Evolutionary conservation across 2,329 filamentous ascomycete genomes (phyloP).

Genomic region (Amylocarpus encephaloides): DNA sequence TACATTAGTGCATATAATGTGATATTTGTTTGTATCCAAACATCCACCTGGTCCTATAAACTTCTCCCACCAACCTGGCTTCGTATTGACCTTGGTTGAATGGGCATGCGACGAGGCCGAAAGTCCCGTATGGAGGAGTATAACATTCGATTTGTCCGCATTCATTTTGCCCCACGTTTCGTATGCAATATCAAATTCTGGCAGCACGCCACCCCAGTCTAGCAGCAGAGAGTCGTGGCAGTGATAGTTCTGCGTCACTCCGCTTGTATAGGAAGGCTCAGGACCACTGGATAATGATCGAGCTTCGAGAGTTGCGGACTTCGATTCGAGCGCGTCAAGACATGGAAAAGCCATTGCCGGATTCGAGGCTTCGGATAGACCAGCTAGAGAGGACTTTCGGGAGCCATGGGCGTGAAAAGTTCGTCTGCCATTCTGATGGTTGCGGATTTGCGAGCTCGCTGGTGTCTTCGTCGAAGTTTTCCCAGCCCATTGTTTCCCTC

Average conservation of each 20-base stretch:
- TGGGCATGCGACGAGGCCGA: constrained; percentile 97
- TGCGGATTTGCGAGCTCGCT: constrained; percentile 5
- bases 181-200: constrained; percentile 84
- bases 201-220: constrained; percentile 92
- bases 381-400: constrained; percentile 15
- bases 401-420: constrained; percentile 20
- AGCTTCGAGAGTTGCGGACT: constrained; percentile 66
- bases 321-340: constrained; percentile 74
- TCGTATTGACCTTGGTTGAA: constrained; percentile 78
- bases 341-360: constrained; percentile 86
- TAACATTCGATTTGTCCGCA: constrained; percentile 74
- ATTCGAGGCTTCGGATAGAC: constrained; percentile 52
- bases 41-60: constrained; percentile 87
- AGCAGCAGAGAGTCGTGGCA: constrained; percentile 70
- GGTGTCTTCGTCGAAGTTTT: constrained; percentile 12
- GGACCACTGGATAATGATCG: constrained; percentile 68
- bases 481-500: constrained; percentile 12
- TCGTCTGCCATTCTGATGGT: constrained; percentile 16
- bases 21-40: constrained; percentile 86
- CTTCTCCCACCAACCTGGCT: constrained; percentile 97
- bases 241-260: constrained; percentile 72
- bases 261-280: constrained; percentile 89
- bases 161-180: constrained; percentile 88
- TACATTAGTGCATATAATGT: constrained; percentile 93
- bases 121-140: constrained; percentile 86